These are phyloP conservation scores for Arctostaphylos glauca DNA, from an alignment of 148 eudicot species.

Conservation along the genomic window DNA sequence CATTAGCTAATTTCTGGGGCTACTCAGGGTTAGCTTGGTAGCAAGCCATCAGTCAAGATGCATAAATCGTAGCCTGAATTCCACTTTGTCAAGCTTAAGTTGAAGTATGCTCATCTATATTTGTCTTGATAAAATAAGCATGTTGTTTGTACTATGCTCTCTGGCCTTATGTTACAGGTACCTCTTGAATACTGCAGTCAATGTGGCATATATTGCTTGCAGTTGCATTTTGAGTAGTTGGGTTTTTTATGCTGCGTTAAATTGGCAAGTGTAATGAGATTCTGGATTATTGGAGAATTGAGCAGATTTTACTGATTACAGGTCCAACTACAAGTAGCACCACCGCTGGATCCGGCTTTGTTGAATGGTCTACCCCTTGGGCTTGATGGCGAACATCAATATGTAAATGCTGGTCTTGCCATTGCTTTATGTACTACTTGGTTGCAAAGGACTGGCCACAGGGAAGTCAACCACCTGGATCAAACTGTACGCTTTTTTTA, in stretches of 20 bases:
- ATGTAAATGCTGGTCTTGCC: conserved; percentile 91
- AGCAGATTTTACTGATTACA: conserved; percentile 29
- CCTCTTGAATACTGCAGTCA: background rate
- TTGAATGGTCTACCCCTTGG: conserved; percentile 67
- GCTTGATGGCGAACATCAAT: conserved; percentile 91
- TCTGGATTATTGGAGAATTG: background rate
- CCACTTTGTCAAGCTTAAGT: background rate
- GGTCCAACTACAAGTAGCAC: conserved; percentile 72
- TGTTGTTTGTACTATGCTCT: background rate
- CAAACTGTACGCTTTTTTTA: conserved; percentile 33
- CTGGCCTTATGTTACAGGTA: conserved; percentile 10
- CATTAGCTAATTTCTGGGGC: background rate
- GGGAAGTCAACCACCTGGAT: conserved; percentile 46
- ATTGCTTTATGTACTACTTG: conserved; percentile 82
- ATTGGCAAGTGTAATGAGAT: background rate
- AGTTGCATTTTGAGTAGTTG: background rate
- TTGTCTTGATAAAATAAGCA: background rate
- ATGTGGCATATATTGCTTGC: background rate
- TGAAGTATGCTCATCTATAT: background rate
- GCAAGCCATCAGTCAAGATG: conserved; percentile 6
- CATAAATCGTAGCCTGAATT: background rate
- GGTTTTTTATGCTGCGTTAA: background rate
- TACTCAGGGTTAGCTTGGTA: background rate
- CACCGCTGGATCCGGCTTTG: conserved; percentile 53
- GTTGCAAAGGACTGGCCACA: conserved; percentile 80